phyloP scores from a whole-genome alignment of 2,329 filamentous ascomycete species.

The Trichoderma oligosporum region DNA sequence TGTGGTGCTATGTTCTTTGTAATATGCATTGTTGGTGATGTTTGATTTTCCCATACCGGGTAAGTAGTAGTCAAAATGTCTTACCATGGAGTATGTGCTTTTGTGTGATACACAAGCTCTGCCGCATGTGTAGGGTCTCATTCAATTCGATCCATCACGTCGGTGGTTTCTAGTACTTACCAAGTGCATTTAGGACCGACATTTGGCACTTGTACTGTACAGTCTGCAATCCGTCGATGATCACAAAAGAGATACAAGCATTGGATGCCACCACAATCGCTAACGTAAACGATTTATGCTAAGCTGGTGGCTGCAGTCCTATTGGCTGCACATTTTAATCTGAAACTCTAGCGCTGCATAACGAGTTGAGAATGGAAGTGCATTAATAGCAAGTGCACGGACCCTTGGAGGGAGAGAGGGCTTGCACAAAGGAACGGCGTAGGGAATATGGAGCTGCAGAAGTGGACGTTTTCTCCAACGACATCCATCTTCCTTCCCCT shows the following conservation, averaged over 20 bases:
- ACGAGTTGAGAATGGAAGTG: conserved; percentile 22
- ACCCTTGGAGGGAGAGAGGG: neutral
- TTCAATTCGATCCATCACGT: conserved; percentile 2
- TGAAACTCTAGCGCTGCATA: conserved; percentile 39
- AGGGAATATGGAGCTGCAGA: too few species aligned
- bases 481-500: too few species aligned
- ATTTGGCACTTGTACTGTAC: too few species aligned
- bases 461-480: too few species aligned
- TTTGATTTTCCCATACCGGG: neutral
- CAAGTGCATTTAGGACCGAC: too few species aligned
- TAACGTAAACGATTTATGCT: conserved; percentile 23
- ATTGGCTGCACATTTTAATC: conserved; percentile 31
- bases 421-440: conserved; percentile 8
- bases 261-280: conserved; percentile 19
- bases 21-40: neutral
- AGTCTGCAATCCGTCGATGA: conserved; percentile 8
- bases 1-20: neutral
- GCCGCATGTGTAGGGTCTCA: conserved; percentile 15
- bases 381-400: conserved; percentile 17
- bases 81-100: neutral
- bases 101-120: conserved; percentile 8
- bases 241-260: conserved; percentile 11
- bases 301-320: conserved; percentile 27
- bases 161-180: conserved; percentile 1
- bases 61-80: neutral